A percentile compares a stretch with the other conserved stretches of the same genome.
Evolutionary conservation across 441 rosid genomes (phyloP).

Genomic region (Brassica hybrid): DNA sequence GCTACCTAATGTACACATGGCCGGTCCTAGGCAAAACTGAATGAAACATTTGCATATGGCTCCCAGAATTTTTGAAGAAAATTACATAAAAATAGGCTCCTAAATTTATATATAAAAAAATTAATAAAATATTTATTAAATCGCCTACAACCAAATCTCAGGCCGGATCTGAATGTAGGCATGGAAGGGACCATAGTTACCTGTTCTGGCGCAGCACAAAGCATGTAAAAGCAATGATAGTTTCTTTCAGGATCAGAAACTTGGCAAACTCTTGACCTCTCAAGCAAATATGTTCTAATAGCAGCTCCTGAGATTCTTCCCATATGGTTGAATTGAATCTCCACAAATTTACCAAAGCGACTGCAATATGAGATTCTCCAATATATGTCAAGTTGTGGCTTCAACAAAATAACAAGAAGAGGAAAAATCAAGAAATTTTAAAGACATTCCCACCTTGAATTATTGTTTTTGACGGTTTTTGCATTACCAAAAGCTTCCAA

Average conservation of each 20-base stretch:
- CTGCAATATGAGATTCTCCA: conserved; percentile 45
- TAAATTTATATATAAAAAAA: too few relatives aligned
- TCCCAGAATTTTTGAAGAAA: too few relatives aligned
- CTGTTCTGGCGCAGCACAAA: conserved; percentile 76
- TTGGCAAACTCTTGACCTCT: conserved; percentile 82
- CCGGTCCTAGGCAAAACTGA: too few relatives aligned
- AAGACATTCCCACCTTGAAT: conserved; percentile 60
- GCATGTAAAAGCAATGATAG: conserved; percentile 86
- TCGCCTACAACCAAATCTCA: too few relatives aligned
- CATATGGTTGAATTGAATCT: conserved; percentile 65
- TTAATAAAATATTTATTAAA: too few relatives aligned
- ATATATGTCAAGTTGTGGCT: conserved; percentile 28
- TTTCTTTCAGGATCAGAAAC: conserved; percentile 88
- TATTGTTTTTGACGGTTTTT: conserved; percentile 76
- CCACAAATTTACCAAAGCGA: conserved; percentile 85
- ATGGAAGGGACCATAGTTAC: too few relatives aligned
- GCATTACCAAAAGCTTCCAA: conserved; percentile 90
- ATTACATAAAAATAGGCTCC: too few relatives aligned
- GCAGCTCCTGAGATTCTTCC: conserved; percentile 85
- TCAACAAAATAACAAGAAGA: conserved; percentile 16
- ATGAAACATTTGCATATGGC: too few relatives aligned
- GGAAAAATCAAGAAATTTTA: conserved; percentile 13
- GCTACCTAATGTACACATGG: conserved; percentile 13
- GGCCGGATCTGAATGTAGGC: too few relatives aligned
- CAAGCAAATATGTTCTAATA: conserved; percentile 75